Percentiles rank a stretch among this genome's conserved stretches.
These are phyloP conservation scores for Orbilia blumenaviensis DNA, from an alignment of 2,329 filamentous ascomycete genomes.

Conservation along the genomic window DNA sequence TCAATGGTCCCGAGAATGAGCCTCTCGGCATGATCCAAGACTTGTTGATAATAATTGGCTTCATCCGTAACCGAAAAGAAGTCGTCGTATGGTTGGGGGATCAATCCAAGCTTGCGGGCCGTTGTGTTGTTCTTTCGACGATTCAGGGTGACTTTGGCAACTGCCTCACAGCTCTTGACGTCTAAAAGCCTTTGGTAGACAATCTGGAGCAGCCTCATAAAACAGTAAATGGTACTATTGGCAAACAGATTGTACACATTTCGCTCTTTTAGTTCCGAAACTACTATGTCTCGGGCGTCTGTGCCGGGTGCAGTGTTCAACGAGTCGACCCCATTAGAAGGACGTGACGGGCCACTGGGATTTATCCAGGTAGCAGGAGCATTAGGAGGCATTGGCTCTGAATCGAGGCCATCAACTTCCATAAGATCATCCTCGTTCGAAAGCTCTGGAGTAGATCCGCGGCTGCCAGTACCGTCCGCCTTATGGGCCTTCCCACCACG, in stretches of 20 bases:
- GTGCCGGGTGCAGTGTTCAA: slow-evolving; percentile 70
- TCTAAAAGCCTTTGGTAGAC: slow-evolving; percentile 84
- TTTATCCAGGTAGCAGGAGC: slow-evolving; percentile 72
- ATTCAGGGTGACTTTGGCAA: slow-evolving; percentile 76
- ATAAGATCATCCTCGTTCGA: slow-evolving; percentile 74
- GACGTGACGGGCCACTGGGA: slow-evolving; percentile 68
- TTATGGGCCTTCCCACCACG: slow-evolving; percentile 70
- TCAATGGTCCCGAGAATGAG: slow-evolving; percentile 85
- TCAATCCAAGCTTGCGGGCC: slow-evolving; percentile 81
- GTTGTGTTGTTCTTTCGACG: slow-evolving; percentile 80
- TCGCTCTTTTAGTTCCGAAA: slow-evolving; percentile 68
- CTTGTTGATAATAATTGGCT: slow-evolving; percentile 83
- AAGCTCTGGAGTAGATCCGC: slow-evolving; percentile 87
- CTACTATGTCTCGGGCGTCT: slow-evolving; percentile 81
- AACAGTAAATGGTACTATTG: slow-evolving; percentile 91
- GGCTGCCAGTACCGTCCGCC: slow-evolving; percentile 82
- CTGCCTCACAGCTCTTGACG: slow-evolving; percentile 80
- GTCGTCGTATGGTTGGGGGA: slow-evolving; percentile 75
- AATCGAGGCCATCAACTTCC: slow-evolving; percentile 68
- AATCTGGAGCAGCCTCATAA: slow-evolving; percentile 92
- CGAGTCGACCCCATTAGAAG: slow-evolving; percentile 67
- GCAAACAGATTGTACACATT: slow-evolving; percentile 81
- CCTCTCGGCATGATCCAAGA: slow-evolving; percentile 84
- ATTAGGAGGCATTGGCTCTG: slow-evolving; percentile 59
- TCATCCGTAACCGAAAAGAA: slow-evolving; percentile 77